A percentile compares a stretch with the other conserved stretches of the same genome.
phyloP scores from a whole-genome alignment of 768 basidiomycete genomes.

The Tremella fuciformis region DNA sequence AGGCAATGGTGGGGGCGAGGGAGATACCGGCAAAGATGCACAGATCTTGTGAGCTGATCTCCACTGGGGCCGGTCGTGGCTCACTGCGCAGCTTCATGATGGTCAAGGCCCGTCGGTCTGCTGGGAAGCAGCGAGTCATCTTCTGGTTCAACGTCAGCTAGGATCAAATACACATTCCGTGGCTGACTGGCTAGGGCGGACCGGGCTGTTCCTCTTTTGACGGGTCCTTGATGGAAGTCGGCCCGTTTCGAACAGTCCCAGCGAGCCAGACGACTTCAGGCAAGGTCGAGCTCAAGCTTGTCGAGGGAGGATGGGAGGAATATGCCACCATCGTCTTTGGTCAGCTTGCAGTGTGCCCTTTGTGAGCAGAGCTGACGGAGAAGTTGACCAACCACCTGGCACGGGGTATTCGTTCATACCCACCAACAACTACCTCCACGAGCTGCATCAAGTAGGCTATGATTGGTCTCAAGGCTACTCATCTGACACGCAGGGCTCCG shows the following conservation, averaged over 20 bases:
- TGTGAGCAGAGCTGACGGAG: neutral
- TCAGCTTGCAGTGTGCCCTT: conserved; percentile 54
- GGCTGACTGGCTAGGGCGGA: conserved; percentile 63
- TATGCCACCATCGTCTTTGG: conserved; percentile 90
- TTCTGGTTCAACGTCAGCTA: conserved; percentile 96
- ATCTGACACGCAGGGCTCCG: conserved; percentile 60
- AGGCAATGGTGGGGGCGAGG: conserved; percentile 45
- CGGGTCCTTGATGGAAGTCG: conserved; percentile 97
- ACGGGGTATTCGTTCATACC: conserved; percentile 89
- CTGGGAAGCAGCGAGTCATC: conserved; percentile 85
- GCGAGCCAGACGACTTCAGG: conserved; percentile 54
- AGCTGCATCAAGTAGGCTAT: conserved; percentile 63
- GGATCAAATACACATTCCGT: neutral
- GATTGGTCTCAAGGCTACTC: neutral
- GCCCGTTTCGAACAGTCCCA: conserved; percentile 67
- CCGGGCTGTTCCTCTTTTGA: conserved; percentile 98
- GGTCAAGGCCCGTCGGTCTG: conserved; percentile 76
- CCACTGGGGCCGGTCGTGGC: neutral
- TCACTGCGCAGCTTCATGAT: conserved; percentile 65
- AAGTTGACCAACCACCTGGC: conserved; percentile 97
- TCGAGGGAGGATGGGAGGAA: conserved; percentile 94
- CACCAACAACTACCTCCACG: conserved; percentile 79
- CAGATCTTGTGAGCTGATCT: conserved; percentile 50
- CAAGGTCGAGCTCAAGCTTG: conserved; percentile 66
- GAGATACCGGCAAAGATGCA: conserved; percentile 45